A percentile compares a stretch with the other conserved stretches of the same genome.
Conservation (phyloP, 108 stramenopile genomes). For the Cyclotella cryptica region DNA sequence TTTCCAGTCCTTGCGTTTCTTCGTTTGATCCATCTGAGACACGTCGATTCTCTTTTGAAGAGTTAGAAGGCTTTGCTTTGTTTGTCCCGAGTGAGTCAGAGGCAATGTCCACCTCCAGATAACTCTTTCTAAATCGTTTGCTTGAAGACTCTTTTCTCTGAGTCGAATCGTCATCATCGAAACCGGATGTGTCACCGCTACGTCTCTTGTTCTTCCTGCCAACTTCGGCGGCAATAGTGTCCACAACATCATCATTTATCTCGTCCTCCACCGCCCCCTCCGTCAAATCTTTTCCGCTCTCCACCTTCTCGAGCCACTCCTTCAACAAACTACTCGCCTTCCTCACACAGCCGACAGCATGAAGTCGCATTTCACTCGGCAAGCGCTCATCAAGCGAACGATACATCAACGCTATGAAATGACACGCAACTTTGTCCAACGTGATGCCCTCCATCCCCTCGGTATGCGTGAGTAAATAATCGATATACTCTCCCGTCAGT, state of each 20-base stretch:
- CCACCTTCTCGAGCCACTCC: background rate
- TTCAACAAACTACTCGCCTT: background rate
- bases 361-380: background rate
- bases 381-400: background rate
- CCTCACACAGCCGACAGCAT: background rate
- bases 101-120: too few species aligned
- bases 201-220: background rate
- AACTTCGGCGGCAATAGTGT: background rate
- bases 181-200: background rate
- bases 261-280: too few species aligned
- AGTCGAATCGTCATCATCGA: background rate
- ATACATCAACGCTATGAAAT: constrained; percentile 12
- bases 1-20: too few species aligned
- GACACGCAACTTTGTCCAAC: background rate
- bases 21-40: too few species aligned
- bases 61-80: too few species aligned
- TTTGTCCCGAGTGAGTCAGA: too few species aligned
- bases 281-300: background rate
- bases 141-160: background rate
- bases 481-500: background rate
- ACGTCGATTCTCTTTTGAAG: too few species aligned
- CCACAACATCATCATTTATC: too few species aligned
- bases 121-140: background rate
- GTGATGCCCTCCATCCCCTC: background rate
- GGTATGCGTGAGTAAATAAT: background rate